These are phyloP conservation scores for Colletotrichum sp. DNA, from an alignment of 2,329 filamentous ascomycete genomes.

Conservation along the genomic window DNA sequence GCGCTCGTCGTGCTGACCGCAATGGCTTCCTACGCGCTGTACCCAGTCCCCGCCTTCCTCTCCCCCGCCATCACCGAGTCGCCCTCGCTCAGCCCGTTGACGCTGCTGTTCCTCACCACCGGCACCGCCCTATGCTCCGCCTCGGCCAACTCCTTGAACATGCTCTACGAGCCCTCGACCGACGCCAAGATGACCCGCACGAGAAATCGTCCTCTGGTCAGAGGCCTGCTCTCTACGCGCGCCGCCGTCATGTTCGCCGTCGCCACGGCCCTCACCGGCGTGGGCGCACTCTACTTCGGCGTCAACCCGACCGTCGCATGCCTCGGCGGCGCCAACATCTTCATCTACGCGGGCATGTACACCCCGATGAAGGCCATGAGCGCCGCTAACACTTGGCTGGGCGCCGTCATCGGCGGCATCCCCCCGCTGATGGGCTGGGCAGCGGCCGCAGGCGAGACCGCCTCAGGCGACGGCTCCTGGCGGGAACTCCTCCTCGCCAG, in stretches of 20 bases:
- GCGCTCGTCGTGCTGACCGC: slow-evolving; percentile 90
- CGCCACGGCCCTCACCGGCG: slow-evolving; percentile 71
- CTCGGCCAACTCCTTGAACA: slow-evolving; percentile 93
- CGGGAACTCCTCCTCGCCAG: slow-evolving; percentile 74
- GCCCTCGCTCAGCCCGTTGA: slow-evolving; percentile 87
- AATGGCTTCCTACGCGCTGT: slow-evolving; percentile 89
- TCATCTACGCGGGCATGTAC: slow-evolving; percentile 89
- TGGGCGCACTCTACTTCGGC: slow-evolving; percentile 79
- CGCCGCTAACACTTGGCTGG: slow-evolving; percentile 92
- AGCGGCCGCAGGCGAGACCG: slow-evolving; percentile 87
- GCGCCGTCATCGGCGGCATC: slow-evolving; percentile 89
- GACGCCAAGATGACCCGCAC: slow-evolving; percentile 96
- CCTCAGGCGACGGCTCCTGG: slow-evolving; percentile 77
- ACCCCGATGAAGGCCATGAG: slow-evolving; percentile 90
- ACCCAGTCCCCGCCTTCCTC: slow-evolving; percentile 88
- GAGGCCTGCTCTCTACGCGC: slow-evolving; percentile 74
- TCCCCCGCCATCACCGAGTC: slow-evolving; percentile 67
- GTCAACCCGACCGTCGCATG: slow-evolving; percentile 94
- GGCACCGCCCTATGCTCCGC: slow-evolving; percentile 91
- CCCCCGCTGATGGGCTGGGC: slow-evolving; percentile 98
- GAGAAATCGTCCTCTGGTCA: slow-evolving; percentile 85
- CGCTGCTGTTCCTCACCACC: slow-evolving; percentile 87
- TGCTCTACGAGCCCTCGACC: slow-evolving; percentile 91
- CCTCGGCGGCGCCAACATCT: slow-evolving; percentile 83
- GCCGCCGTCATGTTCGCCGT: slow-evolving; percentile 81